Conservation (phyloP, 768 basidiomycete species). For the Leccinum broughii region DNA sequence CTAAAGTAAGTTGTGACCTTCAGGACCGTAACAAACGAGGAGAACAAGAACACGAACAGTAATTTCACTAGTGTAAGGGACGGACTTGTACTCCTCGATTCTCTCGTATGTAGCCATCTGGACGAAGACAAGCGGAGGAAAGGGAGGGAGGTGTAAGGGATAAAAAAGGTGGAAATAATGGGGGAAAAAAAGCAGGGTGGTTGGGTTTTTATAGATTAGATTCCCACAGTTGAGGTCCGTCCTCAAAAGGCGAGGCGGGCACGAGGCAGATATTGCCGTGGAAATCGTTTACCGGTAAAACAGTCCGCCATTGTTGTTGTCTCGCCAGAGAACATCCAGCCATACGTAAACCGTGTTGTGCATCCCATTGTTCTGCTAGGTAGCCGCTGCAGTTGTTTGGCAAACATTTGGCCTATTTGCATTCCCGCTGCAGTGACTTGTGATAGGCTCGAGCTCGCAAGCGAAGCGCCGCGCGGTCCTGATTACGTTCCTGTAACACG, state of each 20-base stretch:
- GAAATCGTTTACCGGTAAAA: conserved; percentile 15
- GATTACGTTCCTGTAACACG: conserved; percentile 15
- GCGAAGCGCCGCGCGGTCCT: neutral
- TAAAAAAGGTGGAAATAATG: conserved; percentile 28
- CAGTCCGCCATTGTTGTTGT: conserved; percentile 17
- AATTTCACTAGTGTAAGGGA: conserved; percentile 37
- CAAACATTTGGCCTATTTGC: conserved; percentile 5
- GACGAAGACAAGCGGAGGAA: conserved; percentile 24
- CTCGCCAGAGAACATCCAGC: conserved; percentile 12
- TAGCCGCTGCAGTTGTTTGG: conserved; percentile 2
- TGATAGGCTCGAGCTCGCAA: neutral
- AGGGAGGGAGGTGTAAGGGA: conserved; percentile 25
- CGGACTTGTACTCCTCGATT: conserved; percentile 31
- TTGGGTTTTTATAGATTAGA: conserved; percentile 53
- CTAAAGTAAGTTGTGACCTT: conserved; percentile 35
- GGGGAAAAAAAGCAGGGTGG: conserved; percentile 23
- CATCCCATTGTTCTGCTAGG: conserved; percentile 5
- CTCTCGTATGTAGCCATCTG: conserved; percentile 41
- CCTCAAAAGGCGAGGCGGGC: conserved; percentile 45
- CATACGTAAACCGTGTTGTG: conserved; percentile 14
- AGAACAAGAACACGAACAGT: conserved; percentile 23
- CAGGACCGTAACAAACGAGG: neutral
- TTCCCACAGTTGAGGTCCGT: conserved; percentile 26
- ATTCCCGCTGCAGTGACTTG: neutral
- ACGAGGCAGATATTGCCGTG: conserved; percentile 45